Evolutionary conservation across 1,139 yeast species (phyloP), one percentile per base, ranked within the genome.

Genomic region (Taphrina deformans): DNA sequence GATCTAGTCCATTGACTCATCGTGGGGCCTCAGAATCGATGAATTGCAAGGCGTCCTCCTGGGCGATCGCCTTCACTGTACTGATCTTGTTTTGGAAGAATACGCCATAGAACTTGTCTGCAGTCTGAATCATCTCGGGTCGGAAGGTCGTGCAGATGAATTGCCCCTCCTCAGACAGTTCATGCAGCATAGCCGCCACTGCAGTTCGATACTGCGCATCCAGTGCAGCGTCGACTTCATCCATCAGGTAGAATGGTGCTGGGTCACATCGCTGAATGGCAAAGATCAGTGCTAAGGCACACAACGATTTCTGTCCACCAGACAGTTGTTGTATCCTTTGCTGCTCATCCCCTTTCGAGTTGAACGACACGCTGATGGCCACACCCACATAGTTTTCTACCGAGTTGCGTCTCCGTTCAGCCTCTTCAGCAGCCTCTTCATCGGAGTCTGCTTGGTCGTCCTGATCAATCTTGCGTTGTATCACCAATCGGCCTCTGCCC

Each of bases 261-360:
- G 98, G 98, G 71, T 93, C 98, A 70, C 96, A 89, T 73, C 83
- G 85, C 77, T 93, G 99, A 69, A 93, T 90, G 2, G 99, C 98
- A 68, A 93, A 81, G 69, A 93, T 92, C 62, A 93, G 81, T 0
- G 98, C 92, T 71, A 93, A 85, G 1, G 99, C 98, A 79, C 98
- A 92, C 21, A 93, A 79, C 0, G 98, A 89, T 74, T 93, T 93
- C 73, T 93, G 99, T 5, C 99, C 99, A 46, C 99, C 99, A 0
- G 97, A 89, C 35, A 93, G 79, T 73, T 92, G 97, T 75, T 91
- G 96, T 65, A 92, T 88, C 69, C 89, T 81, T 70, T 88, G 90
- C 74, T 89, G 97, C 71, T 91, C 97, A 74, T 91, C 89, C 52
- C 82, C 82, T 71, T 86, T 88, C 16, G 96, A 87, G 73, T 91